Evolutionary conservation across 2,329 filamentous ascomycete species (phyloP).

Genomic region (Penicillium sp.): DNA sequence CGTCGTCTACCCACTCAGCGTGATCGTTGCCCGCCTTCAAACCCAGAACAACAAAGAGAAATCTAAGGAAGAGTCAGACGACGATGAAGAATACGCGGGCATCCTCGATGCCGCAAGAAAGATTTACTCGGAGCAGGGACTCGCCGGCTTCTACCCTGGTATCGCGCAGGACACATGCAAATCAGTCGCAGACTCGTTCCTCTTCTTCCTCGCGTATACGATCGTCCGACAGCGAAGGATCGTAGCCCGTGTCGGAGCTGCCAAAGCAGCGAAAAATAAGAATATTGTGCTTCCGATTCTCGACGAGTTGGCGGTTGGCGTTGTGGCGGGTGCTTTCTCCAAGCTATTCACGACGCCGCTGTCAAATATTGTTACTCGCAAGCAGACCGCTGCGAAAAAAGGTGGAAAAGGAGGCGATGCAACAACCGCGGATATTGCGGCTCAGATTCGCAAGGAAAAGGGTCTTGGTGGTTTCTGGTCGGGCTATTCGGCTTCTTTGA

Average conservation of each 20-base stretch:
- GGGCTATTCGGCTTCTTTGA: slow-evolving; percentile 75
- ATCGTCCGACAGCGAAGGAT: slow-evolving; percentile 50
- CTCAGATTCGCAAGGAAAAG: slow-evolving; percentile 64
- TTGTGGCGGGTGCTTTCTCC: slow-evolving; percentile 68
- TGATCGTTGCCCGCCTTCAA: slow-evolving; percentile 78
- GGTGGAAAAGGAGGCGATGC: slow-evolving; percentile 2
- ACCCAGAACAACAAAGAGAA: slow-evolving; percentile 60
- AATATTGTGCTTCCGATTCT: slow-evolving; percentile 54
- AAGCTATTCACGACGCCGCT: slow-evolving; percentile 77
- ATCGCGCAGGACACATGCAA: slow-evolving; percentile 64
- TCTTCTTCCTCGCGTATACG: slow-evolving; percentile 83
- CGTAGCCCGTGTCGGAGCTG: slow-evolving; percentile 30
- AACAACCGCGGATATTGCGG: slow-evolving; percentile 58
- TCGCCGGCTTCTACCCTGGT: slow-evolving; percentile 69
- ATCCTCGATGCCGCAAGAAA: slow-evolving; percentile 67
- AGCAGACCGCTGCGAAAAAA: slow-evolving; percentile 60
- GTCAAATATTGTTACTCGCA: slow-evolving; percentile 76
- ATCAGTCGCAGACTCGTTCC: slow-evolving; percentile 70
- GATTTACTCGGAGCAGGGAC: slow-evolving; percentile 71
- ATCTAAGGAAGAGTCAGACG: slow-evolving; percentile 51
- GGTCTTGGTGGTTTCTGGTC: slow-evolving; percentile 80
- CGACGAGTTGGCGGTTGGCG: slow-evolving; percentile 71
- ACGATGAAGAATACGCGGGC: slow-evolving; percentile 57
- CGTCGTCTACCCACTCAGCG: slow-evolving; percentile 74
- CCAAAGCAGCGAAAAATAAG: slow-evolving; percentile 22